Percentiles rank a stretch among this genome's conserved stretches.
Conservation (phyloP, 75 land plant species). For the Pseudotsuga menziesii region DNA sequence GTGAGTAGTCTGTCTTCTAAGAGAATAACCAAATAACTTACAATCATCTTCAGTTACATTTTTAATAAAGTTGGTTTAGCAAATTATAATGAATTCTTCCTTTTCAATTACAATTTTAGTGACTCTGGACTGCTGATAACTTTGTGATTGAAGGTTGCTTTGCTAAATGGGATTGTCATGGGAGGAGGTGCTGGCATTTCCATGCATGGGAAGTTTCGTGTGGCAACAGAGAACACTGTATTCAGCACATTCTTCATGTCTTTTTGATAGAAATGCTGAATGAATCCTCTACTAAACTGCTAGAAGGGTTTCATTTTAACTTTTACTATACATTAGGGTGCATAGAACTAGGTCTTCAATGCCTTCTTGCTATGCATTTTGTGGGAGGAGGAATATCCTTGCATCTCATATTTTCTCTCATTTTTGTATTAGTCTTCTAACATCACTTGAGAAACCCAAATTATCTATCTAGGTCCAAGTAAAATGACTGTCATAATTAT, state of each 20-base stretch:
- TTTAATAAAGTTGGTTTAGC: not conserved
- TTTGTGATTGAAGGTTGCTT: slow-evolving; percentile 58
- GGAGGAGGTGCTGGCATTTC: slow-evolving; percentile 94
- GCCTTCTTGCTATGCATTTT: too few relatives aligned
- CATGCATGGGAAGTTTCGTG: slow-evolving; percentile 81
- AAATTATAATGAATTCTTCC: not conserved
- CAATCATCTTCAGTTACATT: not conserved
- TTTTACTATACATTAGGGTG: too few relatives aligned
- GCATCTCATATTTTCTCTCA: too few relatives aligned
- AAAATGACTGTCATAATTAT: not conserved
- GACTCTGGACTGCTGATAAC: not conserved
- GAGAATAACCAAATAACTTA: not conserved
- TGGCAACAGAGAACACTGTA: slow-evolving; percentile 94
- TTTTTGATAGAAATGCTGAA: not conserved
- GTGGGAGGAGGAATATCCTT: too few relatives aligned
- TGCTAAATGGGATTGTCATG: slow-evolving; percentile 93
- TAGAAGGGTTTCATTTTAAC: not conserved
- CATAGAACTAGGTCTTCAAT: too few relatives aligned
- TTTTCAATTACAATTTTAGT: not conserved
- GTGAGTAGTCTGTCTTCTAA: slow-evolving; percentile 26
- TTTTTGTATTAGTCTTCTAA: too few relatives aligned
- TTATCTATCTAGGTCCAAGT: not conserved
- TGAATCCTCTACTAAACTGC: not conserved
- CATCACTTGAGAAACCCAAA: not conserved
- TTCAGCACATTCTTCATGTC: not conserved